Percentiles rank a stretch among this genome's conserved stretches.
Evolutionary conservation across 1,284 basidiomycete species (phyloP).

Genomic region (Coniferiporia weirii): DNA sequence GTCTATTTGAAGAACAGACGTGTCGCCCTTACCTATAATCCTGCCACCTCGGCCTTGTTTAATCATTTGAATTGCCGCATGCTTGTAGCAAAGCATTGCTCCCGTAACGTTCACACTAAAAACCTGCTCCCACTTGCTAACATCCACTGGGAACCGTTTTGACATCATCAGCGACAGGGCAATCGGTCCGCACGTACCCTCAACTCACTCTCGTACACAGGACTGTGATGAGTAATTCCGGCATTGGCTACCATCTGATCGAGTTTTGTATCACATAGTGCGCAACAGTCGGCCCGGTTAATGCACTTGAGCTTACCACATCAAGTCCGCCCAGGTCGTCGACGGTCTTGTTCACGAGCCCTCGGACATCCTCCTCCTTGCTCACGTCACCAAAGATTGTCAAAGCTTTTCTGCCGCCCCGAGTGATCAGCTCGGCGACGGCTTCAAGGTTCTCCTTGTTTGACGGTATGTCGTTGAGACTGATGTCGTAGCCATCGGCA

Average conservation of each 20-base stretch:
- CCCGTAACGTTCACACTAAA: slow-evolving; percentile 19
- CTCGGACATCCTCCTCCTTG: slow-evolving; percentile 20
- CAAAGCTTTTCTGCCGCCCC: slow-evolving; percentile 9
- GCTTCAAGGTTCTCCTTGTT: slow-evolving; percentile 8
- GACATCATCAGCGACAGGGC: not conserved
- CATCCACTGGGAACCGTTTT: slow-evolving; percentile 10
- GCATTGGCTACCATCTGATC: slow-evolving; percentile 21
- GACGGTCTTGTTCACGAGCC: slow-evolving; percentile 19
- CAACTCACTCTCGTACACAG: slow-evolving; percentile 5
- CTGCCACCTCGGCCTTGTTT: slow-evolving; percentile 20
- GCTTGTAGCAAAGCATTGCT: slow-evolving; percentile 21
- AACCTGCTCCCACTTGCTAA: slow-evolving; percentile 15
- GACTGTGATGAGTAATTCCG: slow-evolving; percentile 7
- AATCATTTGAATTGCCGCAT: slow-evolving; percentile 22
- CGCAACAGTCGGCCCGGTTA: not conserved
- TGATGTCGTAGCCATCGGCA: slow-evolving; percentile 19
- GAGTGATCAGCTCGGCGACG: slow-evolving; percentile 5
- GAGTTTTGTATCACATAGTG: not conserved
- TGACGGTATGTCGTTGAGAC: slow-evolving; percentile 20
- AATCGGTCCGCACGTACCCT: not conserved
- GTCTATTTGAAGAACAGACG: not conserved
- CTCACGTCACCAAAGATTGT: slow-evolving; percentile 21
- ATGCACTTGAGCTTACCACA: slow-evolving; percentile 17
- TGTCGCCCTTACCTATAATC: slow-evolving; percentile 12
- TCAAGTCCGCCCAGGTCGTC: slow-evolving; percentile 21